phyloP scores from a whole-genome alignment of 257 asterid species.

The Solanum lignicaule region DNA sequence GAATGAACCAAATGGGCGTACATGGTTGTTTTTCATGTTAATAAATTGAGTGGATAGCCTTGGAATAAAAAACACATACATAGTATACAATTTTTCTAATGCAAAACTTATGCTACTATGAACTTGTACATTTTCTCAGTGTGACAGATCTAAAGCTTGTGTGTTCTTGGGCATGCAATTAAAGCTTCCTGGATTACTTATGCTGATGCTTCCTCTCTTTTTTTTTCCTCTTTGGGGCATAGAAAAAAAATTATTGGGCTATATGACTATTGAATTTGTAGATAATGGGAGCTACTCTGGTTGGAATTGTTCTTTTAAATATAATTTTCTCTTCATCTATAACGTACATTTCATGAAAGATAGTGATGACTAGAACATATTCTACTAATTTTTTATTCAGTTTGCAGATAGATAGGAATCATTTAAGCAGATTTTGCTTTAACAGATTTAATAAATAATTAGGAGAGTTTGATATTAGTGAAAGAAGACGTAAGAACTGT shows the following conservation, averaged over 20 bases:
- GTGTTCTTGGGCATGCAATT: background rate
- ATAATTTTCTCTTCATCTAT: background rate
- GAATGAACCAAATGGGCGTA: background rate
- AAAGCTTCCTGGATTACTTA: background rate
- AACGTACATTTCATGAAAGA: background rate
- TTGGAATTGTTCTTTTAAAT: background rate
- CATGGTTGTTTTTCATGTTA: background rate
- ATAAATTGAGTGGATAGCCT: background rate
- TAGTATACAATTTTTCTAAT: background rate
- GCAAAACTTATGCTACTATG: background rate
- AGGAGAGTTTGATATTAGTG: background rate
- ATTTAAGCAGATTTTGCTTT: background rate
- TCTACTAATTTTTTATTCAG: background rate
- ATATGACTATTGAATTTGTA: background rate
- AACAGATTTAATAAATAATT: background rate
- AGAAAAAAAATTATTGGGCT: background rate
- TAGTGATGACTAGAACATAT: background rate
- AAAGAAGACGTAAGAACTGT: background rate
- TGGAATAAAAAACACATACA: background rate
- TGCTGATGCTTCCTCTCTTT: background rate
- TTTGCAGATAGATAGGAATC: background rate
- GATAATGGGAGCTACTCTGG: background rate
- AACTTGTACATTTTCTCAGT: background rate
- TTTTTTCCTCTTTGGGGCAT: background rate
- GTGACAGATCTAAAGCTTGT: background rate